A percentile compares a stretch with the other conserved stretches of the same genome.
phyloP scores from a whole-genome alignment of 2,329 filamentous ascomycete genomes.

The Pseudogymnoascus sp. region DNA sequence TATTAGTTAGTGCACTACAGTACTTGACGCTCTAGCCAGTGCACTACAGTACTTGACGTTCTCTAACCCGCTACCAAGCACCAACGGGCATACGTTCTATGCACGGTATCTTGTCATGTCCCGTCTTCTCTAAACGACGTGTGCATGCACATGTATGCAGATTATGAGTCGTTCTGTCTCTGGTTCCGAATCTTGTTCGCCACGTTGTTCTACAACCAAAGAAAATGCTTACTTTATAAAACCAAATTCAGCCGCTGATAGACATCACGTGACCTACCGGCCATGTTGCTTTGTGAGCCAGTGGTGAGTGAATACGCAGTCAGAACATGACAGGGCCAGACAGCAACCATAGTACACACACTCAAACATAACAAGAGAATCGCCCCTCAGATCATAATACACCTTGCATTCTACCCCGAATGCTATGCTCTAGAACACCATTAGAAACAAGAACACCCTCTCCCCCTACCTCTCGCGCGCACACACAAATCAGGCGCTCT shows the following conservation, averaged over 20 bases:
- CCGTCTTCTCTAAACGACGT: not conserved
- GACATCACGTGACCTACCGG: not conserved
- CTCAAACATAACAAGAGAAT: not conserved
- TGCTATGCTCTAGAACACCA: conserved; percentile 28
- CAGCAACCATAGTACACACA: not conserved
- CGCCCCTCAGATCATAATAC: not conserved
- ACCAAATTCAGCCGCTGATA: not conserved
- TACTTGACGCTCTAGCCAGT: not conserved
- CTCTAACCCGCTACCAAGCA: not conserved
- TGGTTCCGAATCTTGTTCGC: not conserved
- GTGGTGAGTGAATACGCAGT: not conserved
- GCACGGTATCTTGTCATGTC: not conserved
- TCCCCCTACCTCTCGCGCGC: not conserved
- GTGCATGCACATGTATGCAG: not conserved
- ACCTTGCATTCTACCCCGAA: conserved; percentile 17
- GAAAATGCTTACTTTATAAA: not conserved
- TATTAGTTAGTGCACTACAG: no score
- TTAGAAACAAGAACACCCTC: conserved; percentile 9
- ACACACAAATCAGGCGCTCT: conserved; percentile 7
- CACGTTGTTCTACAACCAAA: not conserved
- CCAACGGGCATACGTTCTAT: no score
- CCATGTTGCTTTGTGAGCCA: no score
- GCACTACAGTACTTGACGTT: not conserved
- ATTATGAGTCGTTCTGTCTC: not conserved
- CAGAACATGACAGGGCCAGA: not conserved